Percentiles rank a stretch among this genome's conserved stretches.
Conservation (phyloP, 208 protist species). For the Trichomonas gallinae region DNA sequence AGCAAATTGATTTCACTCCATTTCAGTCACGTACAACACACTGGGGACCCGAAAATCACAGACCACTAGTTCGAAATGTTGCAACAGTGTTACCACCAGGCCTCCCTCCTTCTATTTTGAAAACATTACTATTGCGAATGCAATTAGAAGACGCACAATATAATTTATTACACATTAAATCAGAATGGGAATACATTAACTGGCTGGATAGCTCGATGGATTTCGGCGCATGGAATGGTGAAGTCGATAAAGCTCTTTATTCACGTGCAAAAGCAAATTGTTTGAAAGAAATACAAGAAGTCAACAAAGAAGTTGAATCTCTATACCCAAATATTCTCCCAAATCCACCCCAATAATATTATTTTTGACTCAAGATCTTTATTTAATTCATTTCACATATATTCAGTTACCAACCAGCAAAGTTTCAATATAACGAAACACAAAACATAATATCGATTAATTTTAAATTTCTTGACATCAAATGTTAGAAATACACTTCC, state of each 20-base stretch:
- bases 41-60: neutral
- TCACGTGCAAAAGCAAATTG: neutral
- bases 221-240: neutral
- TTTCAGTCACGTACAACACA: neutral
- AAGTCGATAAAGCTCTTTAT: neutral
- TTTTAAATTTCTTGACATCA: too few species aligned
- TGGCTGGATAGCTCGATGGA: neutral
- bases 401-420: too few species aligned
- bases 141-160: constrained; percentile 1
- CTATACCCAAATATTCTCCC: neutral
- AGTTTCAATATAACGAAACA: too few species aligned
- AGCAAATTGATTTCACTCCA: neutral
- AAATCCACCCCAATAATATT: too few species aligned
- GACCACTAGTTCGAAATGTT: neutral
- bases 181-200: neutral
- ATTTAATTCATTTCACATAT: too few species aligned
- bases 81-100: neutral
- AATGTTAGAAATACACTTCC: too few species aligned
- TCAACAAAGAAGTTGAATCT: neutral
- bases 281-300: neutral
- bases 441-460: too few species aligned
- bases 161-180: neutral
- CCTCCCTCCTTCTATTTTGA: neutral
- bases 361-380: too few species aligned
- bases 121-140: neutral